Evolutionary conservation across 495 filamentous ascomycete genomes (phyloP), one percentile per base, ranked within the genome.

Genomic region (Talaromyces nanjingensis): DNA sequence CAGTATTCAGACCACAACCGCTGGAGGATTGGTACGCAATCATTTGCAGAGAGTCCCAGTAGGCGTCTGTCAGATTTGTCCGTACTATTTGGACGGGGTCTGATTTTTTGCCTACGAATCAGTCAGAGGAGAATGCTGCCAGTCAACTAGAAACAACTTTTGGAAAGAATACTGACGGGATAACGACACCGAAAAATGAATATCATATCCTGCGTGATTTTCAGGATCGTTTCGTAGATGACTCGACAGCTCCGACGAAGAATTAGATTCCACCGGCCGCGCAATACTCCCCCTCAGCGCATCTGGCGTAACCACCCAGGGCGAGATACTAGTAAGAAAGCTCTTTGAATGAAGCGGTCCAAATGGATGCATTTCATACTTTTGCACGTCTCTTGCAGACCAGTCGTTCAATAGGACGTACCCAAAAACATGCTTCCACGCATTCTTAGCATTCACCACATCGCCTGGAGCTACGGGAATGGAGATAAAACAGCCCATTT

Each of bases 341-440:
- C 91, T 90, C 78, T 97, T 97, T 20, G 83, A 77, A 64, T 90
- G 76, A n/a, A 77, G 39, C 1, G 74, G 75, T 14, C 75, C 75
- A 2, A 76, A 68, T 0, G 75, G 75, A 12, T 71, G 57, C 72
- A 76, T 77, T 59, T 77, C 75, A 6, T 64, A 67, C 22, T 65
- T 65, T 65, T 77, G 75, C 61, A 76, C 71, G 64, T 77, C 72
- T 16, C 75, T 71, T 16, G 72, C 73, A 45, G 34, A 45, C 92
- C 92, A 96, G 70, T 96, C 91, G 73, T 96, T 96, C 74, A 96
- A 74, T 54, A 96, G 74, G 6, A 96, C 91, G 45, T 91, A 80
- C 0, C 92, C 92, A 72, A 96, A 94, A 18, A 96, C 79, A 70
- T 83, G 72, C 31, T 90, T 84, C 45, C 86, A 83, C 0, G 92